Conservation (phyloP, 2,329 filamentous ascomycete genomes). For the Xylaria arbuscula region DNA sequence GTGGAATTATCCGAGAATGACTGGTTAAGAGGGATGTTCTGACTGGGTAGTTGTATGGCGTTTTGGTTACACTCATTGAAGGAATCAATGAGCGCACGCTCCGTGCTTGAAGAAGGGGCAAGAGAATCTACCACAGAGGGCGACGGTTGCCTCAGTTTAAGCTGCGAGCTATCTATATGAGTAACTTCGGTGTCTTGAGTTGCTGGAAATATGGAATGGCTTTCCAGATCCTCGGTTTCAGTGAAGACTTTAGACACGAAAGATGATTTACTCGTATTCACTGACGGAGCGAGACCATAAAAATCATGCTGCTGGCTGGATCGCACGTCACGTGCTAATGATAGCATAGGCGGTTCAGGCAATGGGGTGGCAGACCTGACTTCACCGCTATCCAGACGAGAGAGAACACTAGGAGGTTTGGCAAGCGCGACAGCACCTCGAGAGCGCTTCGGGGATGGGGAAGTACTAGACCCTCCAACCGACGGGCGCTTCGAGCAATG, state of each 20-base stretch:
- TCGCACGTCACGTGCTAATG: conserved; percentile 18
- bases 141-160: conserved; percentile 36
- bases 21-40: conserved; percentile 15
- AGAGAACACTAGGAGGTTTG: conserved; percentile 40
- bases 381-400: conserved; percentile 43
- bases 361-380: conserved; percentile 40
- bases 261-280: conserved; percentile 50
- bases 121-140: conserved; percentile 41
- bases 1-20: conserved; percentile 34
- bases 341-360: conserved; percentile 30
- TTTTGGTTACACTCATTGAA: conserved; percentile 34
- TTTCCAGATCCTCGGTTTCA: conserved; percentile 36
- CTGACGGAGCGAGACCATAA: conserved; percentile 43
- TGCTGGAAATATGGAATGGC: conserved; percentile 26
- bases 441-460: conserved; percentile 41
- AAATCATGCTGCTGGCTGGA: conserved; percentile 26
- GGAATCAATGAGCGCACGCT: conserved; percentile 42
- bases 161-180: conserved; percentile 45
- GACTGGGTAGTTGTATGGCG: conserved; percentile 14
- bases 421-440: conserved; percentile 33
- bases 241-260: conserved; percentile 52
- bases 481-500: conserved; percentile 44
- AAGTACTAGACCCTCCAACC: conserved; percentile 38
- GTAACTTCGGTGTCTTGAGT: conserved; percentile 53
- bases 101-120: conserved; percentile 44